Evolutionary conservation across 1,284 basidiomycete genomes (phyloP), one percentile per base, ranked within the genome.

Genomic region (Cryptococcus wingfieldii): DNA sequence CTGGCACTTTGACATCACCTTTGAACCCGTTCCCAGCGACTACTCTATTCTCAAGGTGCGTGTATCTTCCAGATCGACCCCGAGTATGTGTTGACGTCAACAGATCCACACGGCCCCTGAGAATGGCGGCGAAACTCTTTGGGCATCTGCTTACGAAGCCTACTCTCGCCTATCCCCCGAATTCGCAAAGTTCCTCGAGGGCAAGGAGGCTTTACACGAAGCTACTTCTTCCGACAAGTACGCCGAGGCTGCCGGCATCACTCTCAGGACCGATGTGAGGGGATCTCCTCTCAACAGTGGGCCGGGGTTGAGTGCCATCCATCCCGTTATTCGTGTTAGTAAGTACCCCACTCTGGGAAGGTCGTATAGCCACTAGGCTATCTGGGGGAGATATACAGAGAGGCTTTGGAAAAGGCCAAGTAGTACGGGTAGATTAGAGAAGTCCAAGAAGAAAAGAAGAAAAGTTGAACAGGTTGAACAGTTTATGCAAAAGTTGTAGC

Each of bases 11-110:
- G 59, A 53, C 19, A 50, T 86, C 65, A 83, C 83, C 0, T 89
- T 87, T 63, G 87, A 88, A 69, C 78, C 74, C 7, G 78, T 85
- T 2, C 86, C 86, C 0, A 81, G 83, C 0, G 84, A 86, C 69
- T 88, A 85, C 65, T 80, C 83, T 1, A 81, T 84, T 58, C 73
- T 85, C 46, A 84, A 83, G 65, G 31, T 34, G 7, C 4, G 31
- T 10, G 10, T 8, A 34, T 10, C 7, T 34, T 34, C 31, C 7
- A 0, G 10, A 34, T 8, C 31, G 2, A 34, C 10, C 6, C 10
- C 31, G 5, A 8, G 31, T 34, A 6, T 34, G 31, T 34, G 10
- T 10, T 34, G 31, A 34, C 31, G 31, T 34, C 31, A 10, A 34
- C 31, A 34, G 31, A 39, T 56, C 45, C 51, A 84, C 69, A 84